A percentile compares a stretch with the other conserved stretches of the same genome.
Evolutionary conservation across 2,329 filamentous ascomycete species (phyloP).

Genomic region (Orbilia brochopaga): DNA sequence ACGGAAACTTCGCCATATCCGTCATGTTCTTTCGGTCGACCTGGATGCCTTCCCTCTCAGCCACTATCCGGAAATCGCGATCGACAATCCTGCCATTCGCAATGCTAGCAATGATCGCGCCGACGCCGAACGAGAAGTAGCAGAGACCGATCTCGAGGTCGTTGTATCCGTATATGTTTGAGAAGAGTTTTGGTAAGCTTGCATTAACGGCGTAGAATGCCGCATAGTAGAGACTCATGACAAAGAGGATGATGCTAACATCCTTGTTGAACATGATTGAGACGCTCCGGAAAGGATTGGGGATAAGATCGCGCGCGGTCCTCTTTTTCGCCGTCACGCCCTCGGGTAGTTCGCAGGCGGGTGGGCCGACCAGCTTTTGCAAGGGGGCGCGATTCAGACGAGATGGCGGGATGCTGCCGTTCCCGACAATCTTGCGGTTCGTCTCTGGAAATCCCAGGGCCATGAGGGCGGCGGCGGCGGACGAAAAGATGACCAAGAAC

Average conservation of each 20-base stretch:
- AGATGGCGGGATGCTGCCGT: conserved; percentile 67
- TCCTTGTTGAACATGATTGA: conserved; percentile 60
- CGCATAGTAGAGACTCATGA: conserved; percentile 64
- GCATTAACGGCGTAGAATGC: conserved; percentile 53
- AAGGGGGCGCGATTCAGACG: conserved; percentile 60
- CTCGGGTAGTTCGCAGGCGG: conserved; percentile 9
- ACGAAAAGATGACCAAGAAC: conserved; percentile 66
- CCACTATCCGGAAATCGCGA: conserved; percentile 74
- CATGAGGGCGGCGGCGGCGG: conserved; percentile 60
- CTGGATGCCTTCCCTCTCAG: conserved; percentile 66
- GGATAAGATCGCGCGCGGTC: conserved; percentile 22
- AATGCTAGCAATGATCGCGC: conserved; percentile 28
- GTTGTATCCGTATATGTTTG: conserved; percentile 62
- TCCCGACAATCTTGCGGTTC: conserved; percentile 67
- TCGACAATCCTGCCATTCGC: conserved; percentile 66
- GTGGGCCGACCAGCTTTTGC: conserved; percentile 27
- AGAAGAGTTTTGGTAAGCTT: conserved; percentile 31
- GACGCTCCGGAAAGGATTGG: conserved; percentile 62
- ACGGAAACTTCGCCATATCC: conserved; percentile 64
- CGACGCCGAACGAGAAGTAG: conserved; percentile 35
- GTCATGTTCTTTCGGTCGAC: conserved; percentile 67
- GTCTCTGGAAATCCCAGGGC: conserved; percentile 68
- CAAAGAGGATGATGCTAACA: conserved; percentile 62
- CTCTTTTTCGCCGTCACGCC: conserved; percentile 56
- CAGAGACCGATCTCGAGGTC: conserved; percentile 53